A percentile compares a stretch with the other conserved stretches of the same genome.
Evolutionary conservation across 352 stramenopile species (phyloP).

Genomic region (Nothophytophthora sp.): DNA sequence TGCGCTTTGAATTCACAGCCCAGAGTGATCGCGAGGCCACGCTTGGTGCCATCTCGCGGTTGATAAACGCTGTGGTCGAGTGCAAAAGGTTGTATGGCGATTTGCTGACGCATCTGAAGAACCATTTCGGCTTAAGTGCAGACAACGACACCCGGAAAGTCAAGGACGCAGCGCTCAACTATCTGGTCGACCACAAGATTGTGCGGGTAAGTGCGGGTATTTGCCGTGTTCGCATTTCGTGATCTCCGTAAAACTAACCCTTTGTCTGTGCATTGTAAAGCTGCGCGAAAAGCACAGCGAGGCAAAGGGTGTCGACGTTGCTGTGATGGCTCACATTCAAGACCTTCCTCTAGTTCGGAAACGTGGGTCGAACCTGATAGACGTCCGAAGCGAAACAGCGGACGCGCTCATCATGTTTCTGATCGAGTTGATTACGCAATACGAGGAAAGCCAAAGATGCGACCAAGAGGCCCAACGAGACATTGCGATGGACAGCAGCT

Average conservation of each 20-base stretch:
- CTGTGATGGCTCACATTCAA: conserved; percentile 40
- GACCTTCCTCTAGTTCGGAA: conserved; percentile 34
- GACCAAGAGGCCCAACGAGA: conserved; percentile 20
- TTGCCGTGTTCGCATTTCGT: not conserved
- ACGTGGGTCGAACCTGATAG: conserved; percentile 21
- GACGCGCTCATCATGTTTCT: conserved; percentile 49
- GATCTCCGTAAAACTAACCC: conserved; percentile 10
- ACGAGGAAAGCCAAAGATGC: conserved; percentile 28
- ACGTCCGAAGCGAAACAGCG: conserved; percentile 39
- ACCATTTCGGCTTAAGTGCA: conserved; percentile 39
- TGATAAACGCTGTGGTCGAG: conserved; percentile 39
- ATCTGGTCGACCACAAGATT: conserved; percentile 40
- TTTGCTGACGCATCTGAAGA: conserved; percentile 43
- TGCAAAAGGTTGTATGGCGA: conserved; percentile 44
- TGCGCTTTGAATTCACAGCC: conserved; percentile 34
- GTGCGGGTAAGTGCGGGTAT: conserved; percentile 35
- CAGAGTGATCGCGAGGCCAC: conserved; percentile 48
- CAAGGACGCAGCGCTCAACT: conserved; percentile 49
- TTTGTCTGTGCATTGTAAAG: conserved; percentile 14
- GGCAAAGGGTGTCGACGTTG: conserved; percentile 16
- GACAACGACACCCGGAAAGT: conserved; percentile 43
- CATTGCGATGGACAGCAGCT: conserved; percentile 2
- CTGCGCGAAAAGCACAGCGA: conserved; percentile 19
- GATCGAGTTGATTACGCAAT: conserved; percentile 33
- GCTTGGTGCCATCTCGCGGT: conserved; percentile 37